phyloP scores from a whole-genome alignment of 495 filamentous ascomycete species.

The Aspergillus heteromorphus region DNA sequence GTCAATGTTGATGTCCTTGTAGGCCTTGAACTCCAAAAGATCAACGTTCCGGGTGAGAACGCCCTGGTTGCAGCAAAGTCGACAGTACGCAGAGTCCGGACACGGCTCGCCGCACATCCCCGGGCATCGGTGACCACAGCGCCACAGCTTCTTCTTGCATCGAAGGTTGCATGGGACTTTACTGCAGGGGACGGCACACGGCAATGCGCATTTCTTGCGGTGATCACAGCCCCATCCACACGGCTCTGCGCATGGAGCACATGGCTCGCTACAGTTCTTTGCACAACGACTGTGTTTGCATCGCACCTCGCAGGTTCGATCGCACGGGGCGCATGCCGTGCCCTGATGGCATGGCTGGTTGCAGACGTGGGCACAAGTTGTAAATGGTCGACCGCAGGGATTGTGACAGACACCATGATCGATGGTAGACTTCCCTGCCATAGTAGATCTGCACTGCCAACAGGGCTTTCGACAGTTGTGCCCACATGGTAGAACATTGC shows the following conservation, averaged over 20 bases:
- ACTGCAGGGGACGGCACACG: slow-evolving; percentile 52
- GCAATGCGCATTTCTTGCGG: slow-evolving; percentile 46
- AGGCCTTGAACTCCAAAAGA: slow-evolving; percentile 41
- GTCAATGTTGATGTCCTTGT: slow-evolving; percentile 48
- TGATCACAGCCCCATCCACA: slow-evolving; percentile 53
- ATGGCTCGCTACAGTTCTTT: slow-evolving; percentile 54
- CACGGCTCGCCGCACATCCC: slow-evolving; percentile 59
- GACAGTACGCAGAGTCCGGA: slow-evolving; percentile 47
- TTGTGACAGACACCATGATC: not conserved
- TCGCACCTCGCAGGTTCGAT: not conserved
- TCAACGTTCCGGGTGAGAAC: slow-evolving; percentile 35
- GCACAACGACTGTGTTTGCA: slow-evolving; percentile 18
- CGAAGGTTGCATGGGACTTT: slow-evolving; percentile 53
- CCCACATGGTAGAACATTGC: not conserved
- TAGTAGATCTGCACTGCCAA: not conserved
- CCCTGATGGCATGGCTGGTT: not conserved
- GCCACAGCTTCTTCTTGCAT: slow-evolving; percentile 27
- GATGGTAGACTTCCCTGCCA: not conserved
- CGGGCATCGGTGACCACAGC: slow-evolving; percentile 61
- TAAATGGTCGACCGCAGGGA: not conserved
- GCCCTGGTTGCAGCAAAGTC: slow-evolving; percentile 37
- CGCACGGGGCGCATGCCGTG: slow-evolving; percentile 1
- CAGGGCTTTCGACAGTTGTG: not conserved
- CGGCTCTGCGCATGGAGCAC: slow-evolving; percentile 52
- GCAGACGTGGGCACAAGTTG: slow-evolving; percentile 2